Percentiles rank a stretch among this genome's conserved stretches.
Evolutionary conservation across 2,329 filamentous ascomycete species (phyloP).

Genomic region (Epichloe sp.): DNA sequence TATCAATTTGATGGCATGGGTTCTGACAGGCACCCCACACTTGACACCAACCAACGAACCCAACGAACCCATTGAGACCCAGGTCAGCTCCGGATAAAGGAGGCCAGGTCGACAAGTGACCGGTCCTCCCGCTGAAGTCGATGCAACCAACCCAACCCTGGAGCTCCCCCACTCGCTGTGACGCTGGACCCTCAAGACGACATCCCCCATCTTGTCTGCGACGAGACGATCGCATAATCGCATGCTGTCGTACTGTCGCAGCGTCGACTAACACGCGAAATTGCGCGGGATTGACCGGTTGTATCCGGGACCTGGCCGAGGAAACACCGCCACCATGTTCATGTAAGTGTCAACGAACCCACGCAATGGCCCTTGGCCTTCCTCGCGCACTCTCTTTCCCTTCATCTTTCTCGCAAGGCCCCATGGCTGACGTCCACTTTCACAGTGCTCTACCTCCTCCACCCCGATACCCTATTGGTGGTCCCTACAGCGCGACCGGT

Average conservation of each 20-base stretch:
- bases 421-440: background rate
- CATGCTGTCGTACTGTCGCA: background rate
- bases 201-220: background rate
- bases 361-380: background rate
- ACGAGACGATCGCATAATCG: background rate
- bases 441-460: constrained; percentile 72
- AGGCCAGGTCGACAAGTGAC: no score
- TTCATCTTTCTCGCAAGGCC: background rate
- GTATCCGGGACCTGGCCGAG: background rate
- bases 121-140: background rate
- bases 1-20: no score
- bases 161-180: background rate
- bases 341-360: constrained; percentile 9
- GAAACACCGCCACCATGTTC: constrained; percentile 11
- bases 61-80: background rate
- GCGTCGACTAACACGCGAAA: background rate
- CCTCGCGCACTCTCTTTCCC: background rate
- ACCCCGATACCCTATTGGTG: constrained; percentile 64
- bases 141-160: background rate
- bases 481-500: constrained; percentile 57
- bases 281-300: background rate
- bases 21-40: background rate
- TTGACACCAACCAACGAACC: background rate
- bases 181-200: background rate
- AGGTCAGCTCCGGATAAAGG: constrained; percentile 1